Conservation (phyloP, 345 rosid species). For the Tarenaya hassleriana region DNA sequence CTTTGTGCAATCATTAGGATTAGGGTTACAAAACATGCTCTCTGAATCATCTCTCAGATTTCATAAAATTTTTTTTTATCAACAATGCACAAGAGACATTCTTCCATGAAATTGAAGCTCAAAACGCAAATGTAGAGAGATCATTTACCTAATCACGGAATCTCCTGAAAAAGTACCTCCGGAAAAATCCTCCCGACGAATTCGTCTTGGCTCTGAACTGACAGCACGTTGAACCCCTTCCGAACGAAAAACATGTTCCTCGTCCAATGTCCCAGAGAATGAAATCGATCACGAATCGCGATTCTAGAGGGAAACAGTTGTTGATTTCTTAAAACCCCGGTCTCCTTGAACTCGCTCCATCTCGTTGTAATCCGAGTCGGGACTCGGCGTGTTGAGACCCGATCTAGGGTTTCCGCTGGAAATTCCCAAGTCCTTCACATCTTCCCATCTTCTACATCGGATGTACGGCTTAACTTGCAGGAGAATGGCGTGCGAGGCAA, state of each 20-base stretch:
- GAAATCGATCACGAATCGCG: not conserved
- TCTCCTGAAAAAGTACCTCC: not conserved
- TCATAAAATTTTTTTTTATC: too few relatives aligned
- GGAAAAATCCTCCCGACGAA: not conserved
- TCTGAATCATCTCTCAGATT: too few relatives aligned
- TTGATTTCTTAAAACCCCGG: not conserved
- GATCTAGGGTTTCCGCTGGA: slow-evolving; percentile 15
- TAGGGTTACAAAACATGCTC: too few relatives aligned
- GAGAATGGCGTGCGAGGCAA: slow-evolving; percentile 11
- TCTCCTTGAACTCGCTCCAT: not conserved
- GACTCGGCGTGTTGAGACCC: slow-evolving; percentile 4
- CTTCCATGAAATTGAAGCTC: not conserved
- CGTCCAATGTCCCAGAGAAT: not conserved
- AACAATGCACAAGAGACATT: not conserved
- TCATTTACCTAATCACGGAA: not conserved
- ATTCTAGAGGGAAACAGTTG: not conserved
- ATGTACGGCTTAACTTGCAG: not conserved
- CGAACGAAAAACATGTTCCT: not conserved
- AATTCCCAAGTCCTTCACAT: not conserved
- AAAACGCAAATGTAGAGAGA: slow-evolving; percentile 2
- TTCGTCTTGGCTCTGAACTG: not conserved
- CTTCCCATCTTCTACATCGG: not conserved
- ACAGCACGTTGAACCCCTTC: not conserved
- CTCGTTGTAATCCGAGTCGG: not conserved
- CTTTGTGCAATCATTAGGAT: too few relatives aligned